Conservation (phyloP, 257 asterid genomes). For the Cruciata laevipes region DNA sequence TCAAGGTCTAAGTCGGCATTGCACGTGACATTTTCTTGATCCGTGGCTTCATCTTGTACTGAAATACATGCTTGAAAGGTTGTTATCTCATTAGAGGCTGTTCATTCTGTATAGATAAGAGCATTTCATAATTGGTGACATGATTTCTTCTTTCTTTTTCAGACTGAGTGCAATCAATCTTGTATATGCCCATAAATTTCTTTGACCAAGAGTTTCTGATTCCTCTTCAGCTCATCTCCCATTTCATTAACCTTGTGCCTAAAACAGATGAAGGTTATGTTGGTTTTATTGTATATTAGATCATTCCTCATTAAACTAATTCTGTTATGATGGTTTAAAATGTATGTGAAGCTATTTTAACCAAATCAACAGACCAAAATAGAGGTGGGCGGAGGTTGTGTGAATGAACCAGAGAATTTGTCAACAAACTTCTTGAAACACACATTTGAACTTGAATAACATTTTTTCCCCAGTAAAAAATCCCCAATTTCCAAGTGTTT, state of each 20-base stretch:
- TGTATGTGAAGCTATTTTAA: neutral
- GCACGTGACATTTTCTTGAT: conserved; percentile 10
- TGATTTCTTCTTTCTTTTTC: neutral
- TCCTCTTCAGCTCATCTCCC: neutral
- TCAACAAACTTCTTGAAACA: too few species aligned
- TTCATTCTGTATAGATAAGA: conserved; percentile 22
- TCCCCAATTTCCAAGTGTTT: too few species aligned
- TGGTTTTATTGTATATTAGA: neutral
- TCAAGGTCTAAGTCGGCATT: conserved; percentile 36
- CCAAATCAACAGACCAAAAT: neutral
- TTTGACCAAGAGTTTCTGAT: too few species aligned
- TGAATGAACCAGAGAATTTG: too few species aligned
- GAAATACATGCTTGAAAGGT: conserved; percentile 13
- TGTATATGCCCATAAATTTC: neutral
- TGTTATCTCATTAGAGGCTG: conserved; percentile 16
- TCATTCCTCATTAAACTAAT: neutral
- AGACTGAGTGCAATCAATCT: neutral
- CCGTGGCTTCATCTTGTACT: conserved; percentile 12
- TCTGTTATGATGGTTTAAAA: too few species aligned
- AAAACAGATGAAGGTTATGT: neutral
- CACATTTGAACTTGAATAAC: too few species aligned
- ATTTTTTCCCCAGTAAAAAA: too few species aligned
- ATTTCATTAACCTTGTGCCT: neutral
- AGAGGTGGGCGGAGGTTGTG: too few species aligned
- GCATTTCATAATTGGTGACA: conserved; percentile 5